Base-by-base conservation (phyloP, 345 rosid species). In the Lumnitzera littorea region DNA sequence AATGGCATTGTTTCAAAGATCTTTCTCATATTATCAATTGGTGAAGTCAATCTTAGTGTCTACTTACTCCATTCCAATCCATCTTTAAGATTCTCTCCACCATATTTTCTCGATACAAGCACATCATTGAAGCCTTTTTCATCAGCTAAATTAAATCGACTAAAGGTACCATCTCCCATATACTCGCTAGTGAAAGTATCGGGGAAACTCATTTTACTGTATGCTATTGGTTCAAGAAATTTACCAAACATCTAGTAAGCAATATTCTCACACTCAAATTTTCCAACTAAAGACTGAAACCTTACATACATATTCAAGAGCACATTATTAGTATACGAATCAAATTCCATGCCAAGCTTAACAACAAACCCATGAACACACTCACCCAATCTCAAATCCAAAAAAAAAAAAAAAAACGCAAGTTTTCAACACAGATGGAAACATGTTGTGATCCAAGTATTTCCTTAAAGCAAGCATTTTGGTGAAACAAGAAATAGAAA, bases 221-320 rank as follows among this genome's bases (percentile, higher is more conserved):
- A 9, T 7, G 3, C 43, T 36, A 36, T 36, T 6, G 9, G 43
- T 36, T 36, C 1, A 6, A 6, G 43, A 36, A 65, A 82, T 76
- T 55, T 72, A 25, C 80, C 91, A 62, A 84, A 52, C 76, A 77
- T 5, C 12, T 69, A 62, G 20, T 13, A 31, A 6, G 11, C 65
- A 1, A n/a, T 15, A 13, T 12, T n/a, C 56, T 54, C 15, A 7
- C n/a, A 15, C 20, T 57, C 59, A n/a, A 49, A 5, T 46, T 29
- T 50, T 57, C 48, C 25, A 15, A 55, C 53, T 70, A 50, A 51
- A 2, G 48, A 68, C 43, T 66, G 80, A 69, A 83, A 74, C 67
- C 83, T 88, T 1, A 84, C 85, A 5, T 91, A 88, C 96, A 91
- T 86, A 73, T 82, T 91, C 88, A 91, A 72, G 8, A 91, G 80